Base-by-base conservation (phyloP, 192 early-diverging fungal species). In the Rhizophagus sp. region DNA sequence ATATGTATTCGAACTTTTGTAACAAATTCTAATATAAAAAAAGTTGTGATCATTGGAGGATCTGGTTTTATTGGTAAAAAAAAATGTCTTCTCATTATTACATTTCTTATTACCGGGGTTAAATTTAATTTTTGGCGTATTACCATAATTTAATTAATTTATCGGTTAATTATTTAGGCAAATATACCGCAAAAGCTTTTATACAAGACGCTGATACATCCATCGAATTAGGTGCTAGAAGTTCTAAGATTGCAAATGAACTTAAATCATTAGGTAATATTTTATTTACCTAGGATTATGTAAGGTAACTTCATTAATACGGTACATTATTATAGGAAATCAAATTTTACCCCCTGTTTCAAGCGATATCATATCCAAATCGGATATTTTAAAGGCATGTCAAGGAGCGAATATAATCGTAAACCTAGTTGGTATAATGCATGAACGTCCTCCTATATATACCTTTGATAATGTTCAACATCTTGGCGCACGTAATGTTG, bases 391-490 rank as follows among this genome's bases (percentile, higher is more conserved):
- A 27, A 47, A 78, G 41, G 61, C 83, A n/a, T 78, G 76, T 61
- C 36, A 81, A 61, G 82, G 62, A 1, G 81, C 83, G 0, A 73
- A 30, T 7, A 9, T 84, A n/a, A 47, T 84, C 1, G 39, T 84
- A n/a, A 84, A 84, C 33, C 36, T 84, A n/a, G 83, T 84, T 57
- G 83, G 83, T 22, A 84, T 84, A 33, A 84, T 84, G 83, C 76
- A 84, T 73, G 81, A 84, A 63, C 50, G 34, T 25, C 78, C 77
- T 30, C 69, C 75, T 49, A 79, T 25, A 9, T 84, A 81, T 71
- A 84, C 83, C 22, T 84, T 84, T 61, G 83, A 84, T 44, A 62
- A 47, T 47, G 75, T 82, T 75, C 83, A 84, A 13, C 78, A 83
- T 36, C 41, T 57, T 25, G 83, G 83, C 2, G 82, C 83, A 49